Conservation (phyloP, 352 stramenopile genomes). For the Phytophthora hybrid region DNA sequence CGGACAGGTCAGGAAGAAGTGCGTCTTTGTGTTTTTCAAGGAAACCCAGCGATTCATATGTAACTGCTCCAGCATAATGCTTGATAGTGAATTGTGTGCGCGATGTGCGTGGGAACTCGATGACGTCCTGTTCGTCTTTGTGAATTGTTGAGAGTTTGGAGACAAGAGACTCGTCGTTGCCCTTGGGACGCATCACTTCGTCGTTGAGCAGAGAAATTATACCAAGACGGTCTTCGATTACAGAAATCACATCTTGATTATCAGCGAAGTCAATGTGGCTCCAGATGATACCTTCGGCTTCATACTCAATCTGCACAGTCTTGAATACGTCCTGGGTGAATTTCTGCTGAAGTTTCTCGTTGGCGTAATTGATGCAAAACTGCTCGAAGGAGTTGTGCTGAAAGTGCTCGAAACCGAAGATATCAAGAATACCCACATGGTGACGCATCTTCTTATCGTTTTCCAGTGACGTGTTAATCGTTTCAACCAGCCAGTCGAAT, state of each 20-base stretch:
- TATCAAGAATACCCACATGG: constrained; percentile 93
- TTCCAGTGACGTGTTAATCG: constrained; percentile 81
- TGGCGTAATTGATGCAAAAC: constrained; percentile 94
- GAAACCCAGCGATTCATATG: constrained; percentile 94
- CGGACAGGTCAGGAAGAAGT: constrained; percentile 93
- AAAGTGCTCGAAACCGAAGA: constrained; percentile 96
- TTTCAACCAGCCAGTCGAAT: constrained; percentile 97
- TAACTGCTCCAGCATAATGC: constrained; percentile 94
- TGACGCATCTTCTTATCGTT: constrained; percentile 64
- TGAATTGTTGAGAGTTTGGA: constrained; percentile 81
- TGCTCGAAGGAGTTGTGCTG: constrained; percentile 95
- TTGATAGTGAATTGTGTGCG: constrained; percentile 92
- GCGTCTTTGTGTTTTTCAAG: constrained; percentile 96
- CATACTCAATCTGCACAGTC: constrained; percentile 90
- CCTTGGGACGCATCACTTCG: constrained; percentile 88
- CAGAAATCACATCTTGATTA: constrained; percentile 88
- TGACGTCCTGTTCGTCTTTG: constrained; percentile 80
- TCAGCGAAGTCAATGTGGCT: constrained; percentile 93
- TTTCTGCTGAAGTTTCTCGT: constrained; percentile 94
- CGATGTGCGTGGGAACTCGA: constrained; percentile 82
- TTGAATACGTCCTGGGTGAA: constrained; percentile 93
- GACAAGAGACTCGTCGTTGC: constrained; percentile 85
- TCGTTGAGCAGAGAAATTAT: constrained; percentile 93
- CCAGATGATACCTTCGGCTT: constrained; percentile 93
- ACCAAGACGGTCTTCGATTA: constrained; percentile 90